A percentile compares a stretch with the other conserved stretches of the same genome.
These are phyloP conservation scores for Globisporangium spiculum DNA, from an alignment of 352 stramenopile species.

Conservation along the genomic window DNA sequence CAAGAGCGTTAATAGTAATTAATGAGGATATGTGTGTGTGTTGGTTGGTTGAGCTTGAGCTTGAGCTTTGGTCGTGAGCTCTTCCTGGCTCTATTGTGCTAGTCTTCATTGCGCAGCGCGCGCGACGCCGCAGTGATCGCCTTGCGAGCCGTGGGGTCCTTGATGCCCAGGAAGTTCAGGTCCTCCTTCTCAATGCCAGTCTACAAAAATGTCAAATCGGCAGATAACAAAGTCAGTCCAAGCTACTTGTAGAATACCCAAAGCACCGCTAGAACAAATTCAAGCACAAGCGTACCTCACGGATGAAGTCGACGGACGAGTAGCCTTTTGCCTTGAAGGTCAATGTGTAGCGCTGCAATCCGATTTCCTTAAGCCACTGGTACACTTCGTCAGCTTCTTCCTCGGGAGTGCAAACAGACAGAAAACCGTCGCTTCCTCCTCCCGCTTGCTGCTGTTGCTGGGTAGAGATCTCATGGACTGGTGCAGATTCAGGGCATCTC, in stretches of 20 bases:
- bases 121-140: constrained; percentile 58
- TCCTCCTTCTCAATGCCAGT: constrained; percentile 85
- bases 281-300: constrained; percentile 49
- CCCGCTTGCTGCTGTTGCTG: constrained; percentile 25
- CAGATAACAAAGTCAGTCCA: not conserved
- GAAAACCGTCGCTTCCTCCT: not conserved
- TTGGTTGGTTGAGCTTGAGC: too few species aligned
- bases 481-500: constrained; percentile 13
- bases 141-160: constrained; percentile 56
- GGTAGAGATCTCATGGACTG: constrained; percentile 22
- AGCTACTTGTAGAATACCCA: too few species aligned
- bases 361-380: constrained; percentile 65
- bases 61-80: too few species aligned
- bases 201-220: constrained; percentile 24
- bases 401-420: constrained; percentile 26
- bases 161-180: constrained; percentile 84
- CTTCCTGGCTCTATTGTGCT: constrained; percentile 1
- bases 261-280: not conserved
- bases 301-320: constrained; percentile 76
- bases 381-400: constrained; percentile 70
- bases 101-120: constrained; percentile 46
- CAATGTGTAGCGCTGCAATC: constrained; percentile 50
- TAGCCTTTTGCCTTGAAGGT: constrained; percentile 82
- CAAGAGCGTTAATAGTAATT: constrained; percentile 10
- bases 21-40: not conserved